Percentiles rank a stretch among this genome's conserved stretches.
These are phyloP conservation scores for Ilex asprella DNA, from an alignment of 257 asterid species.

Conservation along the genomic window DNA sequence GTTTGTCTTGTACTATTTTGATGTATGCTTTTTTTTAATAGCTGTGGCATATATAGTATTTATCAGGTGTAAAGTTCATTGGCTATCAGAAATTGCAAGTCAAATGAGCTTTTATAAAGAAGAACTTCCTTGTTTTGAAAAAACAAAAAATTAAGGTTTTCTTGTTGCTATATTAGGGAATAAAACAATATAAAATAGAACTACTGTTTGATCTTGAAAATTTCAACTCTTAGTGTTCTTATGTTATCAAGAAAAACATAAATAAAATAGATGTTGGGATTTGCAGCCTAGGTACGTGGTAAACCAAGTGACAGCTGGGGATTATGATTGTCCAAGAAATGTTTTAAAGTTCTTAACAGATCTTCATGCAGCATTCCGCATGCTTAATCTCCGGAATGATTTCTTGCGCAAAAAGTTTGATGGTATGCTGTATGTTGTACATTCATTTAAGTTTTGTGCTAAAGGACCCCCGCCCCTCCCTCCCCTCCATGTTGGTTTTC, in stretches of 20 bases:
- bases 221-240: background rate
- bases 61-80: too few species aligned
- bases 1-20: too few species aligned
- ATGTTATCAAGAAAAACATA: too few species aligned
- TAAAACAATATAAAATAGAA: too few species aligned
- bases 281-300: slow-evolving; percentile 98
- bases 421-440: slow-evolving; percentile 35
- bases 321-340: slow-evolving; percentile 83
- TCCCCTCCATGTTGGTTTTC: background rate
- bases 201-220: too few species aligned
- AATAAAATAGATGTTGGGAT: background rate
- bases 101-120: too few species aligned
- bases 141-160: too few species aligned
- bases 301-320: slow-evolving; percentile 97
- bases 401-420: slow-evolving; percentile 94
- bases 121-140: too few species aligned
- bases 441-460: background rate
- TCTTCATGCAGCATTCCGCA: slow-evolving; percentile 86
- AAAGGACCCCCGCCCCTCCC: background rate
- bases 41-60: too few species aligned
- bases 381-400: slow-evolving; percentile 97
- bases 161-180: too few species aligned
- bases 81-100: too few species aligned
- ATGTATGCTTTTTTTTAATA: too few species aligned
- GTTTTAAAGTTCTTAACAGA: slow-evolving; percentile 86